Base-by-base conservation (phyloP, 148 eudicot species). In the Nepenthes gracilis region DNA sequence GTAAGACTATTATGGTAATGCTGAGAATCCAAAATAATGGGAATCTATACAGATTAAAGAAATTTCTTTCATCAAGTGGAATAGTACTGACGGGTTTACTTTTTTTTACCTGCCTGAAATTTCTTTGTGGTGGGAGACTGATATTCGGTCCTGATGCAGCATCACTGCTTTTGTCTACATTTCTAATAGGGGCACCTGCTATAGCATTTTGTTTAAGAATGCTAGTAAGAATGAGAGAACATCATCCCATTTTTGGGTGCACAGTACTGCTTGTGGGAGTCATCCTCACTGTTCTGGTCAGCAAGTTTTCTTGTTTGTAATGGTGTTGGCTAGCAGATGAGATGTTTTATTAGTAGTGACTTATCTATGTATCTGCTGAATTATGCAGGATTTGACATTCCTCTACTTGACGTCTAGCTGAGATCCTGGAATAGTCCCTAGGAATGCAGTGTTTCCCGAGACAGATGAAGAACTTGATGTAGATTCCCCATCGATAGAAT, bases 101-200 rank as follows among this genome's bases (percentile, higher is more conserved):
- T 35, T 13, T 50, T 64, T 70, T 70, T 58, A 38, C 36, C 34
- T 71, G 60, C 33, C 96, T 88, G 97, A 81, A 59, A 82, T 92
- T 91, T 75, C 62, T 80, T 11, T 88, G 90, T 71, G 97, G 96
- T 10, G 97, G 97, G 66, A 87, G 96, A 81, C 67, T 91, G 75
- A 69, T 91, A 63, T 74, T 91, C 68, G 97, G 97, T 63, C 92
- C 96, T 45, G 96, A 91, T 72, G 88, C 74, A 2, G 67, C 81
- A 55, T 91, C 97, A 56, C 45, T 83, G 33, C 55, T 74, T 34
- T 51, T 91, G 60, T 76, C 97, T 10, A 56, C 87, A 1, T 75
- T 79, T 68, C 75, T 91, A 54, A 82, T 91, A 57, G 86, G 80
- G 34, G 80, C 68, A 9, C 97, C 97, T 7, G 81, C 93, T 13